phyloP scores from a whole-genome alignment of 495 filamentous ascomycete genomes.

The Penicillium coffeae region DNA sequence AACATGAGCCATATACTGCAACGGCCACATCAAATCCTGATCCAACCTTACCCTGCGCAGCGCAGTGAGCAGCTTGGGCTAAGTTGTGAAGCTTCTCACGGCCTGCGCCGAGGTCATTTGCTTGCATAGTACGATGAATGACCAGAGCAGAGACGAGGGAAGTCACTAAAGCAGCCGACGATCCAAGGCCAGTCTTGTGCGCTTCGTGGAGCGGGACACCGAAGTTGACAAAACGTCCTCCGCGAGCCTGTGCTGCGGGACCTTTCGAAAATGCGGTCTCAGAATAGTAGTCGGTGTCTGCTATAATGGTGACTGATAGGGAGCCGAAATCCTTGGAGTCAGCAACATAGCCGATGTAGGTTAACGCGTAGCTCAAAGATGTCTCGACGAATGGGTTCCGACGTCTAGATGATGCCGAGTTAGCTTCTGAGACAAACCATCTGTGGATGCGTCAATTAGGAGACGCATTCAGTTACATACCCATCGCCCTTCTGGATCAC shows the following conservation, averaged over 20 bases:
- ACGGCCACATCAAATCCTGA: slow-evolving; percentile 96
- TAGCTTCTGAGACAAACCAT: too few species aligned
- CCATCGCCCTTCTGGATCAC: slow-evolving; percentile 69
- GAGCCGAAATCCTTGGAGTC: slow-evolving; percentile 58
- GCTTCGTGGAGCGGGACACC: slow-evolving; percentile 68
- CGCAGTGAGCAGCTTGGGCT: slow-evolving; percentile 88
- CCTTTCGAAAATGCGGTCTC: slow-evolving; percentile 48
- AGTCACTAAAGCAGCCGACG: slow-evolving; percentile 93
- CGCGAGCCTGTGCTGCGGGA: slow-evolving; percentile 16
- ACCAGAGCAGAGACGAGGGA: slow-evolving; percentile 74
- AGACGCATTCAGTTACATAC: too few species aligned
- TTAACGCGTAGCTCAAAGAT: slow-evolving; percentile 79
- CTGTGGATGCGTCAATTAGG: too few species aligned
- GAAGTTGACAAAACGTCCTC: slow-evolving; percentile 69
- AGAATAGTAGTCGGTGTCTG: slow-evolving; percentile 96
- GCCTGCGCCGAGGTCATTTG: slow-evolving; percentile 49
- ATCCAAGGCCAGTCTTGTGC: slow-evolving; percentile 95
- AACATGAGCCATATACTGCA: slow-evolving; percentile 84
- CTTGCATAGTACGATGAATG: slow-evolving; percentile 73
- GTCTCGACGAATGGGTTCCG: slow-evolving; percentile 88
- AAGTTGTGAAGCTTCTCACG: slow-evolving; percentile 76
- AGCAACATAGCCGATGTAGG: slow-evolving; percentile 62
- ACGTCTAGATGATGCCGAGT: too few species aligned
- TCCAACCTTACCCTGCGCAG: slow-evolving; percentile 93
- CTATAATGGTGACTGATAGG: slow-evolving; percentile 77